A percentile compares a stretch with the other conserved stretches of the same genome.
These are phyloP conservation scores for Colletotrichum sp. DNA, from an alignment of 2,329 filamentous ascomycete genomes.

Conservation along the genomic window DNA sequence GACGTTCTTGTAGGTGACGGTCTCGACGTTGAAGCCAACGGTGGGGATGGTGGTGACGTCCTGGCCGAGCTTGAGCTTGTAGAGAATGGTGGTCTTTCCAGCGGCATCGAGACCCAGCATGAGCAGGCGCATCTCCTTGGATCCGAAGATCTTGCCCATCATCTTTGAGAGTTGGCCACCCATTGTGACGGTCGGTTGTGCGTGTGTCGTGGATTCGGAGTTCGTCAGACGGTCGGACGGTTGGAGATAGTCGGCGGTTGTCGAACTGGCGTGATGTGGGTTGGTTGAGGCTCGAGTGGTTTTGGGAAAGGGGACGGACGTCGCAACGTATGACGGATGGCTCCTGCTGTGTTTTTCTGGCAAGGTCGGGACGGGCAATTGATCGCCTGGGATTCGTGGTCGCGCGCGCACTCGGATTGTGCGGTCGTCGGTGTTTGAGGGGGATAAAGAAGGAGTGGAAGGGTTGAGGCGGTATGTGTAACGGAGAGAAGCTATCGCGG, in stretches of 20 bases:
- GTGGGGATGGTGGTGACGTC: constrained; percentile 98
- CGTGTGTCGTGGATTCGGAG: neutral
- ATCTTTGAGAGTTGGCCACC: constrained; percentile 93
- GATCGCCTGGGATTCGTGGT: neutral
- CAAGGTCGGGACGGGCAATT: neutral
- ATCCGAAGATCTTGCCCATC: constrained; percentile 98
- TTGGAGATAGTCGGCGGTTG: neutral
- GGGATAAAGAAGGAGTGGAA: neutral
- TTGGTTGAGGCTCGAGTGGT: neutral
- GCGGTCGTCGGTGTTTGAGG: neutral
- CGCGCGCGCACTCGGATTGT: neutral
- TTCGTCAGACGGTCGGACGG: neutral
- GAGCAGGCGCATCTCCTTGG: constrained; percentile 97
- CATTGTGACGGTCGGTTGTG: constrained; percentile 62
- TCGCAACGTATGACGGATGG: constrained; percentile 2
- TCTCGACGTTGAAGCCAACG: constrained; percentile 99
- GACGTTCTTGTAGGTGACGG: constrained; percentile 98
- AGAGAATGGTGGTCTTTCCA: constrained; percentile 98
- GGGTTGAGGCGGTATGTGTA: neutral
- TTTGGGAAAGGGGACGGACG: neutral
- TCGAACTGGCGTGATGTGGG: neutral
- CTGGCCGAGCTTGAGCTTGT: constrained; percentile 98
- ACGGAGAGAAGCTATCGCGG: neutral
- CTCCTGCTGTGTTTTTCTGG: neutral
- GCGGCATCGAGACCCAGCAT: constrained; percentile 98